These are phyloP conservation scores for Phytophthora parvispora DNA, from an alignment of 352 stramenopile genomes.

Conservation along the genomic window DNA sequence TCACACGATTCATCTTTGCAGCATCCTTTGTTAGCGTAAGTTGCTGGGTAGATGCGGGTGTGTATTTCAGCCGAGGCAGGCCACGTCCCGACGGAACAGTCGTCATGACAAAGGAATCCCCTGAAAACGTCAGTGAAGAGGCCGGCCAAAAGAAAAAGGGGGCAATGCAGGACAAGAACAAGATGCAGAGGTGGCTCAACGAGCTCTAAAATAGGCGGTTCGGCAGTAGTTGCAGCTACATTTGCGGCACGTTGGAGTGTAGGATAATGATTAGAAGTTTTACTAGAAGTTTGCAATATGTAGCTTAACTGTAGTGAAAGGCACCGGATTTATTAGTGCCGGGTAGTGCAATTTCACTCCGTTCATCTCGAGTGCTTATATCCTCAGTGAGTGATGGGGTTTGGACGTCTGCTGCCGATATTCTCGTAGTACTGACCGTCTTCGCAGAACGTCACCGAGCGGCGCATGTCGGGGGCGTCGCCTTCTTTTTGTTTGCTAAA, in stretches of 20 bases:
- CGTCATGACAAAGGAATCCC: constrained; percentile 6
- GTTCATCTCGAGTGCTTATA: not conserved
- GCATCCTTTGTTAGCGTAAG: constrained; percentile 66
- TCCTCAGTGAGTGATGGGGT: constrained; percentile 21
- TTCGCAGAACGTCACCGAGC: constrained; percentile 35
- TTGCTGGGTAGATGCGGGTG: constrained; percentile 48
- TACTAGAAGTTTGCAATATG: not conserved
- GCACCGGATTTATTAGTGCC: not conserved
- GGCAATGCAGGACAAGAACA: constrained; percentile 3
- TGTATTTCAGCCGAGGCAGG: constrained; percentile 65
- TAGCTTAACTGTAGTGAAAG: not conserved
- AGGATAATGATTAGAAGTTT: too few species aligned
- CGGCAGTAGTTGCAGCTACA: constrained; percentile 9
- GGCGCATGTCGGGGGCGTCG: constrained; percentile 8
- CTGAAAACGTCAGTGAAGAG: not conserved
- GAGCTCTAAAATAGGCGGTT: constrained; percentile 18
- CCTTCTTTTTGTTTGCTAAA: constrained; percentile 15
- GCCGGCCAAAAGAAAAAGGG: not conserved
- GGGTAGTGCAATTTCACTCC: too few species aligned
- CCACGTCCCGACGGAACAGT: constrained; percentile 27
- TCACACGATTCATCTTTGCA: constrained; percentile 77
- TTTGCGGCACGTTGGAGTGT: too few species aligned
- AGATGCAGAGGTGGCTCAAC: not conserved
- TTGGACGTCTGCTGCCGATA: not conserved
- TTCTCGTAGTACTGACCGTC: constrained; percentile 28